These are phyloP conservation scores for Houttuynia cordata DNA, from an alignment of 164 flowering plant genomes.

Conservation along the genomic window DNA sequence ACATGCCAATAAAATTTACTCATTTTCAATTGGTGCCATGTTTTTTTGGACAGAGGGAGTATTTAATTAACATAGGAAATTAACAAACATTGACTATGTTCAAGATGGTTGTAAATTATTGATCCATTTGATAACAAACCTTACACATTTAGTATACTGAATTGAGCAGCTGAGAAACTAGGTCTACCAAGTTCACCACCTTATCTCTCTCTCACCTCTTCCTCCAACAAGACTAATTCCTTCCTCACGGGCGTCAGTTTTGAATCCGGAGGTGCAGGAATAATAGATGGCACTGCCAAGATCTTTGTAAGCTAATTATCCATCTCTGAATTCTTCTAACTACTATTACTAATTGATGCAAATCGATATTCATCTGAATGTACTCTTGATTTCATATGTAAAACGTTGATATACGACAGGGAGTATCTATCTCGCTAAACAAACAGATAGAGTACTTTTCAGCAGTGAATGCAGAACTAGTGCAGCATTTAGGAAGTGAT, in stretches of 20 bases:
- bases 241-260: constrained; percentile 53
- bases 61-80: no score
- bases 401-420: constrained; percentile 22
- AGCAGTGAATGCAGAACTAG: constrained; percentile 24
- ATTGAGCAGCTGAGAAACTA: constrained; percentile 48
- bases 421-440: constrained; percentile 29
- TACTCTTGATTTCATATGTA: background rate
- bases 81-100: no score
- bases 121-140: no score
- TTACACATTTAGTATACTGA: no score
- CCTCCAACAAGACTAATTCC: constrained; percentile 13
- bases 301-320: constrained; percentile 23
- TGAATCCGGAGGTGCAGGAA: constrained; percentile 82
- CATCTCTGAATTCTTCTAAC: no score
- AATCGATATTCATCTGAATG: background rate
- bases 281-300: constrained; percentile 35
- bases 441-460: constrained; percentile 40
- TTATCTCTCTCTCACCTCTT: constrained; percentile 32
- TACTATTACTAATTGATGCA: no score
- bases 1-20: no score
- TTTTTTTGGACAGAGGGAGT: no score
- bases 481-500: constrained; percentile 29
- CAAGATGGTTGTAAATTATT: no score
- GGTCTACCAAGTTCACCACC: constrained; percentile 52
- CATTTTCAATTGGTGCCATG: no score